These are phyloP conservation scores for Aspergillus latus DNA, from an alignment of 2,329 filamentous ascomycete species.

Conservation along the genomic window DNA sequence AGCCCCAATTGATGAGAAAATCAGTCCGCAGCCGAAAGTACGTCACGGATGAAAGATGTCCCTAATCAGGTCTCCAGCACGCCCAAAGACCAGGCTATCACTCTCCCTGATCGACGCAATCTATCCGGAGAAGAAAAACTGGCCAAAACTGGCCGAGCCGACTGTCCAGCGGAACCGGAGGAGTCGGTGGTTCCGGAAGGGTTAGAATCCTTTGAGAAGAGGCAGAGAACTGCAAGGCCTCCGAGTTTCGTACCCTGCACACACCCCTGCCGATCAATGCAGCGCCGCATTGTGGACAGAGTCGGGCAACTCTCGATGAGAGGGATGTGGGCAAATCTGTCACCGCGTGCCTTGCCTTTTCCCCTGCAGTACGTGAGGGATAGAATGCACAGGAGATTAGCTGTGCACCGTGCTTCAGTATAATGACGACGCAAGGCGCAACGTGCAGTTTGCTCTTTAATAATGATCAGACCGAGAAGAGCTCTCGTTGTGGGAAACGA, in stretches of 20 bases:
- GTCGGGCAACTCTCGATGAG: neutral
- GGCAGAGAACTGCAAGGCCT: neutral
- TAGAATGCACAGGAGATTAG: neutral
- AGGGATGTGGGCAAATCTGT: neutral
- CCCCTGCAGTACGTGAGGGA: constrained; percentile 9
- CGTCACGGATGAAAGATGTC: neutral
- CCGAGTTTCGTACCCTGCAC: neutral
- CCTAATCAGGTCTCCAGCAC: neutral
- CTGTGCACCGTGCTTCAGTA: neutral
- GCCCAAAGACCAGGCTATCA: neutral
- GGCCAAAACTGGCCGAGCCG: neutral
- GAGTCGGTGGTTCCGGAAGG: neutral
- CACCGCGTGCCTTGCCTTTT: constrained; percentile 1
- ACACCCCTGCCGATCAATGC: neutral
- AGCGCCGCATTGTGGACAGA: neutral
- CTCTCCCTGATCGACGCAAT: neutral
- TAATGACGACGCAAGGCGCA: constrained; percentile 4
- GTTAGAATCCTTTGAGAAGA: neutral
- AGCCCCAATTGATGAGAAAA: neutral
- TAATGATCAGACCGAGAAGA: too few species aligned
- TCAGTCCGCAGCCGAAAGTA: neutral
- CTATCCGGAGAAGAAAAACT: neutral
- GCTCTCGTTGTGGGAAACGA: too few species aligned
- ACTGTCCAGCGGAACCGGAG: neutral
- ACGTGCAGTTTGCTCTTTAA: neutral